Base-by-base conservation (phyloP, 306 rosid species). In the Sicyos edulis region DNA sequence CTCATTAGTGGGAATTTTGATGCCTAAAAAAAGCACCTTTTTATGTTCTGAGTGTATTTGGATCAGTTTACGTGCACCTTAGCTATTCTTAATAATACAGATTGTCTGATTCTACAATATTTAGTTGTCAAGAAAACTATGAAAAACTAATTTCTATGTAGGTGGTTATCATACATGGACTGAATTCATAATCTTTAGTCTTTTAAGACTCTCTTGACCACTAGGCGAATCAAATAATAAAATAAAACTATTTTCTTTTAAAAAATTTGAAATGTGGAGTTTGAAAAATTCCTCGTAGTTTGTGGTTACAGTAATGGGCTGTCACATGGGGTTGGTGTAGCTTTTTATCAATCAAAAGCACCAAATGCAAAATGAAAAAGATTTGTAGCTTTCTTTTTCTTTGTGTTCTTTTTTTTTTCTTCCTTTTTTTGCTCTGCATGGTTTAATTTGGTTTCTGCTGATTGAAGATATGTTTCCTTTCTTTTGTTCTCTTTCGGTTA, bases 1-100 rank as follows among this genome's bases (percentile, higher is more conserved):
- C 80, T 82, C 86, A 75, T 85, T 83, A 79, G 76, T 83, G 82
- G 90, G 82, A 85, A 83, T 83, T 68, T 73, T 82, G 71, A 40
- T 75, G 75, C 76, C 86, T 4, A 4, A 83, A 45, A 62, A 61
- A 0, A 17, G 5, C 42, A 0, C 12, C 11, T 47, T 47, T 47
- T 47, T 49, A 2, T 49, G 9, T 40, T 26, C 29, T n/a, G 45
- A 40, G 45, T 40, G 6, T 40, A 5, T 0, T 0, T 26, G 29
- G 8, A 1, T 6, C 6, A 40, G 1, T 40, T 40, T 40, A 40
- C 8, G 45, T 9, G 8, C 45, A 40, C 37, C 37, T 37, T 37
- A 5, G 4, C 4, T 37, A 37, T 37, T 37, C n/a, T 37, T 37
- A 37, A 37, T 6, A 5, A 37, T 4, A 37, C 7, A 37, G 7